Evolutionary conservation across 176 grass and related monocot genomes (phyloP).

Genomic region (Puccinellia tenuiflora): DNA sequence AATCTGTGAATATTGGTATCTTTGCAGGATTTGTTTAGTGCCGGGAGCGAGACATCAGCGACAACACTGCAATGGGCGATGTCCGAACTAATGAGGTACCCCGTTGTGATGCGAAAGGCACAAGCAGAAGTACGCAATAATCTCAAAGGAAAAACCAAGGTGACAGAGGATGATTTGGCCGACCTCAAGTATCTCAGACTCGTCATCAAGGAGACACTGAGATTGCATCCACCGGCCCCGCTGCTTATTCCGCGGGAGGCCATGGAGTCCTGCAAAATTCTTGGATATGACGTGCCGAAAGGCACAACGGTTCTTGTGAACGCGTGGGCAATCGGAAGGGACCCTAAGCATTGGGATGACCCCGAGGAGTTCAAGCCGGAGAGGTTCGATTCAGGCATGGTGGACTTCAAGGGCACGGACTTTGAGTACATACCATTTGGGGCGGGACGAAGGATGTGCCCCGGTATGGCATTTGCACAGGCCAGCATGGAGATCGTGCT

Average conservation of each 20-base stretch:
- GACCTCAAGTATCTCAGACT: too few species aligned
- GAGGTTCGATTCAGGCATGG: background rate
- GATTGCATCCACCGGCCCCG: too few species aligned
- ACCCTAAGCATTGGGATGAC: constrained; percentile 15
- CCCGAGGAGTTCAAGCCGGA: constrained; percentile 30
- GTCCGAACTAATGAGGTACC: background rate
- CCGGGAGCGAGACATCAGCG: background rate
- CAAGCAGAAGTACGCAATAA: background rate
- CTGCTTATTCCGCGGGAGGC: too few species aligned
- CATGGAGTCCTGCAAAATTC: too few species aligned
- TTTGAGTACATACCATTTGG: constrained; percentile 40
- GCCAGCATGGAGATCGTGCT: constrained; percentile 15
- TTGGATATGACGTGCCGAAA: background rate
- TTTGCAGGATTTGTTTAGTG: background rate
- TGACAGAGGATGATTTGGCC: background rate
- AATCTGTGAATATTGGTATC: background rate
- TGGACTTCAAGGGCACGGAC: constrained; percentile 14
- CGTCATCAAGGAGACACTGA: too few species aligned
- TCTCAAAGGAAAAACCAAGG: background rate
- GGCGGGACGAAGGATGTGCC: constrained; percentile 32
- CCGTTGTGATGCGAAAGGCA: background rate
- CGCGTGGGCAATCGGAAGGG: constrained; percentile 31
- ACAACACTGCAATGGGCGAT: background rate
- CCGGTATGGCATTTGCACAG: constrained; percentile 6
- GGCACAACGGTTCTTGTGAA: background rate